Base-by-base conservation (phyloP, 1,139 yeast genomes). In the Candida sanyaensis region DNA sequence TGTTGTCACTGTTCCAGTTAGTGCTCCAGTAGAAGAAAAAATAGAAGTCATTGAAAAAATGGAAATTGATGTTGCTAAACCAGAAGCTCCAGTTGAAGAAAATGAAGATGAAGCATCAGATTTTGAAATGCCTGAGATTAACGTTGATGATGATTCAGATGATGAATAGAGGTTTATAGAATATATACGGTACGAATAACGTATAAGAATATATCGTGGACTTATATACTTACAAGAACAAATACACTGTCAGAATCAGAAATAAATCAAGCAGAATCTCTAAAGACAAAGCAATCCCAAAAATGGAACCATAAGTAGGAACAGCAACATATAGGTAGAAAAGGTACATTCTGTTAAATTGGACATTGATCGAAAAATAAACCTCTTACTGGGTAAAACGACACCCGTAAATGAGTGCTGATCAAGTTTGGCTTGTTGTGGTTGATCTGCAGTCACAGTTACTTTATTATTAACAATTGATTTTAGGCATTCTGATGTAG, bases 81-180 rank as follows among this genome's bases (percentile, higher is more conserved):
- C 39, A 12, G 44, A 41, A 26, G 37, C 41, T 27, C 27, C 36
- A 7, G 52, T 51, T 11, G 53, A 50, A 6, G 61, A 54, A 13
- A 13, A 28, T 11, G 31, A 27, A 4, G 72, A 64, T 7, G 68
- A 63, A 23, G 77, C 67, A 31, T 75, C 80, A 5, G 86, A 82
- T 51, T 77, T 82, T 49, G 87, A 80, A 52, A 80, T 83, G 50
- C 87, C 88, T 48, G 81, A 75, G 30, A 57, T 81, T 38, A 47
- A 50, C 37, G 23, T 48, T 24, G 53, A 51, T 33, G 27, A 30
- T 6, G 50, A 45, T 33, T 45, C 52, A 7, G 50, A 49, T 37
- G 51, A 48, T 30, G 52, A 50, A 41, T 44, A 37, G 41, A 27
- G 3, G 21, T 26, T 8, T 23, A 21, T 11, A 23, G 27, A 9